phyloP scores from a whole-genome alignment of 495 filamentous ascomycete species.

The Clavariopsis aquatica region DNA sequence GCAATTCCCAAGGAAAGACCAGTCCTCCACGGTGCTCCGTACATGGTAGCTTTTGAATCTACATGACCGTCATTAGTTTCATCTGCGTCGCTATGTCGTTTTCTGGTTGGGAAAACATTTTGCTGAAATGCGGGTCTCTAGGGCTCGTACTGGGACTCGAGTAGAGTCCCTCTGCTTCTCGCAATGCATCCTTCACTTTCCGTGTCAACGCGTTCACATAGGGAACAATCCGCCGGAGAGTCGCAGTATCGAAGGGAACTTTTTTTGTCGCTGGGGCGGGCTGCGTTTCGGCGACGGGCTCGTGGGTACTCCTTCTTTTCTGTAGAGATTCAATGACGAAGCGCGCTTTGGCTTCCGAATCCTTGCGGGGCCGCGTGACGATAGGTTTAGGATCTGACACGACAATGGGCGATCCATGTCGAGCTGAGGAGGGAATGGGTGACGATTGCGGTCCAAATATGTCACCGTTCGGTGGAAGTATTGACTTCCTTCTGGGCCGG shows the following conservation, averaged over 20 bases:
- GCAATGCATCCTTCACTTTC: slow-evolving; percentile 71
- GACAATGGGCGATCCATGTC: slow-evolving; percentile 5
- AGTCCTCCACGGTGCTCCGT: slow-evolving; percentile 18
- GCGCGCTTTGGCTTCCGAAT: slow-evolving; percentile 65
- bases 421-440: slow-evolving; percentile 13
- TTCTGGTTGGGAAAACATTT: slow-evolving; percentile 44
- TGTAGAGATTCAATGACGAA: slow-evolving; percentile 85
- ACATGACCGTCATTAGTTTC: slow-evolving; percentile 71
- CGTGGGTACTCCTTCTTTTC: slow-evolving; percentile 58
- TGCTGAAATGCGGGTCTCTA: slow-evolving; percentile 56
- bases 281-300: slow-evolving; percentile 50
- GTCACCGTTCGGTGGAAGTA: slow-evolving; percentile 53
- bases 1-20: slow-evolving; percentile 9
- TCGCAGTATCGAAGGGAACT: slow-evolving; percentile 88
- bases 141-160: slow-evolving; percentile 59
- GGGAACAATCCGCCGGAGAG: slow-evolving; percentile 80
- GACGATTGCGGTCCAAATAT: slow-evolving; percentile 53
- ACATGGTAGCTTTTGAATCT: slow-evolving; percentile 36
- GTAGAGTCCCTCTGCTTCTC: slow-evolving; percentile 47
- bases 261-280: slow-evolving; percentile 63
- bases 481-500: slow-evolving; percentile 36
- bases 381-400: slow-evolving; percentile 13
- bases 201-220: slow-evolving; percentile 80
- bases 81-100: slow-evolving; percentile 57
- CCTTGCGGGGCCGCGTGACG: slow-evolving; percentile 45